phyloP scores from a whole-genome alignment of 2,329 filamentous ascomycete genomes.

The Paecilomyces formosus region DNA sequence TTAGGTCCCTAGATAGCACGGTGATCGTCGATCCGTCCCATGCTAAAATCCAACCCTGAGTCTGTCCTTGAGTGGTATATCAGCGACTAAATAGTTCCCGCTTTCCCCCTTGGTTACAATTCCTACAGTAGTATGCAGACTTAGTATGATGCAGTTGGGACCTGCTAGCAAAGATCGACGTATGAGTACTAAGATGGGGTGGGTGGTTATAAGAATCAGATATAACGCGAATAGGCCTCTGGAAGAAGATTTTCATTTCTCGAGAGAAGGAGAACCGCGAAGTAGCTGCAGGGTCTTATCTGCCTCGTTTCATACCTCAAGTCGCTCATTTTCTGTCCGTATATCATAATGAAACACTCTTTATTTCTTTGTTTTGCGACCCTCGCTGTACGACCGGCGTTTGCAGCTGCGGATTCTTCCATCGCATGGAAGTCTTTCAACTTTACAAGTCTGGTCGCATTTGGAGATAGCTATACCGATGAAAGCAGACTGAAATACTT shows the following conservation, averaged over 20 bases:
- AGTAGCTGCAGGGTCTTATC: neutral
- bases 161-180: neutral
- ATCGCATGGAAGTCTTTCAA: conserved; percentile 28
- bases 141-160: neutral
- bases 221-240: neutral
- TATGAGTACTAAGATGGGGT: neutral
- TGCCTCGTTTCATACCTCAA: neutral
- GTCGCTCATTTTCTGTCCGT: neutral
- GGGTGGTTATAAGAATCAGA: neutral
- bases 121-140: neutral
- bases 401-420: neutral
- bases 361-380: neutral
- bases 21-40: neutral
- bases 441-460: conserved; percentile 59
- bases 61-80: neutral
- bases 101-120: neutral
- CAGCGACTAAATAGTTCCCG: neutral
- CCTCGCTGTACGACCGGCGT: neutral
- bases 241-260: neutral
- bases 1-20: neutral
- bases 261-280: neutral
- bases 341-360: neutral
- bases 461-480: conserved; percentile 73
- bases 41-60: neutral
- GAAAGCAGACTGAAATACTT: conserved; percentile 62